These are phyloP conservation scores for Crithidia mellificae DNA, from an alignment of 208 protist genomes.

Conservation along the genomic window DNA sequence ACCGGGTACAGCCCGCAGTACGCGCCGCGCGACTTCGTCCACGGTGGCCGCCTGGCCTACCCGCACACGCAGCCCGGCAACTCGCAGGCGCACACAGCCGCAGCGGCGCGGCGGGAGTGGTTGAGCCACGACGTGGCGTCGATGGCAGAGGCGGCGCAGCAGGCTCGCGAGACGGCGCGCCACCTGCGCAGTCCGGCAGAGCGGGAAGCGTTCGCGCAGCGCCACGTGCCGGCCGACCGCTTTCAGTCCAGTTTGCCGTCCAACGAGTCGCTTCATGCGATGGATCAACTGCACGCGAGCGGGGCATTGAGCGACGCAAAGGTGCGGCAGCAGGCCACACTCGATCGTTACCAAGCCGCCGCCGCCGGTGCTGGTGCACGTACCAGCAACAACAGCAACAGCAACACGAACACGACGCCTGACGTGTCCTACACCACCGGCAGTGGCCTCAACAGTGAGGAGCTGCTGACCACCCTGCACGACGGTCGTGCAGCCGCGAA, in stretches of 20 bases:
- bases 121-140: conserved; percentile 59
- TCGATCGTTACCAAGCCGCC: conserved; percentile 52
- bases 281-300: conserved; percentile 65
- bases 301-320: conserved; percentile 47
- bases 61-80: conserved; percentile 45
- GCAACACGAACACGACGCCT: no score
- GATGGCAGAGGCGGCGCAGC: conserved; percentile 28
- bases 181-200: conserved; percentile 35
- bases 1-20: conserved; percentile 80
- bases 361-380: conserved; percentile 5
- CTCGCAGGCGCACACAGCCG: conserved; percentile 40
- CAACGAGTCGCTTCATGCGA: conserved; percentile 32
- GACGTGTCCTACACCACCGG: conserved; percentile 28
- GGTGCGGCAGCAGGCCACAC: conserved; percentile 47
- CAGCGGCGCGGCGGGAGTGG: conserved; percentile 51
- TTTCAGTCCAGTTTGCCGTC: conserved; percentile 31
- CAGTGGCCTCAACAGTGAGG: conserved; percentile 26
- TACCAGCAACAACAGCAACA: no score
- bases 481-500: conserved; percentile 7
- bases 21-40: conserved; percentile 83
- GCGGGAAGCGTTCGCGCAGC: conserved; percentile 40
- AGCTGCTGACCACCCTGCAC: conserved; percentile 26
- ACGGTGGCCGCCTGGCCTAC: conserved; percentile 67
- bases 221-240: conserved; percentile 34
- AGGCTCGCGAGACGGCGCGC: conserved; percentile 40